Evolutionary conservation across 23 red algal species (phyloP).

Genomic region (Gracilariopsis chorda): DNA sequence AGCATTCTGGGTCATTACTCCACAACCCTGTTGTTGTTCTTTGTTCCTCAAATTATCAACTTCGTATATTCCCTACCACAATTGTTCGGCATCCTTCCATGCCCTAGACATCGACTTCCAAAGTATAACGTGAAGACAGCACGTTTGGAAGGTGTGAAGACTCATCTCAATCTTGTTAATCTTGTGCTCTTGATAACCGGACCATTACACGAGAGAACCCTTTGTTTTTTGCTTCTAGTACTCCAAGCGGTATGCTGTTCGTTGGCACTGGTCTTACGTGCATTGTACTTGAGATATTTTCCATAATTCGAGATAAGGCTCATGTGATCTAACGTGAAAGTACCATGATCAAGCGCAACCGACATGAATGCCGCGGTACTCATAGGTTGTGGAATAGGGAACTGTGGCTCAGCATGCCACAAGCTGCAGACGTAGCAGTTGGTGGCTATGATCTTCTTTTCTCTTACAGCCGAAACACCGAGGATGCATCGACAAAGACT

Average conservation of each 20-base stretch:
- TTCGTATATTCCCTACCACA: conserved; percentile 97
- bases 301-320: too few species aligned
- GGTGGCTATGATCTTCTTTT: too few species aligned
- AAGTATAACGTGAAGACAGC: conserved; percentile 75
- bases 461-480: too few species aligned
- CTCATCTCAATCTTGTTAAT: conserved; percentile 93
- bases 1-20: conserved; percentile 95
- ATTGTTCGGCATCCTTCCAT: conserved; percentile 90
- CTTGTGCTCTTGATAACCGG: conserved; percentile 78
- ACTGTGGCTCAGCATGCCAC: too few species aligned
- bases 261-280: conserved; percentile 27
- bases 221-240: conserved; percentile 72
- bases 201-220: conserved; percentile 83
- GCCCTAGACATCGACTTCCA: conserved; percentile 97
- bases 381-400: too few species aligned
- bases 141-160: conserved; percentile 78
- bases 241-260: conserved; percentile 90
- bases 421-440: too few species aligned
- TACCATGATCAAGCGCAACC: too few species aligned
- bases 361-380: too few species aligned
- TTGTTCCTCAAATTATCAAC: conserved; percentile 98
- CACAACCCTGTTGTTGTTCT: conserved; percentile 89
- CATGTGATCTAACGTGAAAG: too few species aligned
- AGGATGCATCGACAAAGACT: too few species aligned
- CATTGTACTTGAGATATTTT: conserved; percentile 23